Evolutionary conservation across 495 filamentous ascomycete genomes (phyloP).

Genomic region (Trichoderma parareesei): DNA sequence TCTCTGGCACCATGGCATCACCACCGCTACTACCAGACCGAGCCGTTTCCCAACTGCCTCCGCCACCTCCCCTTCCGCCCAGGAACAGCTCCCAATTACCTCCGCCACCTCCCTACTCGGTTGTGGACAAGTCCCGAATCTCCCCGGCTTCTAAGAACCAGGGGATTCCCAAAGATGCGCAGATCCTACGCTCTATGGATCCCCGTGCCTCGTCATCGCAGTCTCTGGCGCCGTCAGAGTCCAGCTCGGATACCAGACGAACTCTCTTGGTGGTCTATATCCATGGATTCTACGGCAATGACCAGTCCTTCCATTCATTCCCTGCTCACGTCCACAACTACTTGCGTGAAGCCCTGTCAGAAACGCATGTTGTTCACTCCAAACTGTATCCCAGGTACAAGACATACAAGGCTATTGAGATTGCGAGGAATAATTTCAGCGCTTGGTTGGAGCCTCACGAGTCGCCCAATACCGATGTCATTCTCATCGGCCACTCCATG

Average conservation of each 20-base stretch:
- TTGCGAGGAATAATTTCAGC: slow-evolving; percentile 74
- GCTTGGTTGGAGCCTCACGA: slow-evolving; percentile 77
- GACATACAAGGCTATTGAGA: slow-evolving; percentile 63
- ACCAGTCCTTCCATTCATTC: slow-evolving; percentile 79
- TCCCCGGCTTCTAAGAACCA: neutral
- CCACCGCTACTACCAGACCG: neutral
- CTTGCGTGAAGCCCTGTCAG: slow-evolving; percentile 55
- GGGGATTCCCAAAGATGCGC: neutral
- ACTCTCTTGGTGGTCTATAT: slow-evolving; percentile 75
- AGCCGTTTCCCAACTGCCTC: neutral
- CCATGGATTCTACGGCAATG: slow-evolving; percentile 89
- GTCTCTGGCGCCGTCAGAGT: slow-evolving; percentile 47
- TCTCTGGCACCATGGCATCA: neutral
- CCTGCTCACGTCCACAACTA: slow-evolving; percentile 80
- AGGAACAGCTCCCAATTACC: neutral
- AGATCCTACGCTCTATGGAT: slow-evolving; percentile 25
- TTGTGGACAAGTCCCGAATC: neutral
- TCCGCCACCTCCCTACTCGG: neutral
- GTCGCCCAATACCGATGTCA: slow-evolving; percentile 62
- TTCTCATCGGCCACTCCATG: slow-evolving; percentile 85
- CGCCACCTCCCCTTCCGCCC: neutral
- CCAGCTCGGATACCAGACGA: slow-evolving; percentile 36
- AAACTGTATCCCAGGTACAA: slow-evolving; percentile 91
- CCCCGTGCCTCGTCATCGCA: slow-evolving; percentile 57
- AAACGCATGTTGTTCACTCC: slow-evolving; percentile 74